Conservation (phyloP, 345 rosid genomes). For the Populus nigra region DNA sequence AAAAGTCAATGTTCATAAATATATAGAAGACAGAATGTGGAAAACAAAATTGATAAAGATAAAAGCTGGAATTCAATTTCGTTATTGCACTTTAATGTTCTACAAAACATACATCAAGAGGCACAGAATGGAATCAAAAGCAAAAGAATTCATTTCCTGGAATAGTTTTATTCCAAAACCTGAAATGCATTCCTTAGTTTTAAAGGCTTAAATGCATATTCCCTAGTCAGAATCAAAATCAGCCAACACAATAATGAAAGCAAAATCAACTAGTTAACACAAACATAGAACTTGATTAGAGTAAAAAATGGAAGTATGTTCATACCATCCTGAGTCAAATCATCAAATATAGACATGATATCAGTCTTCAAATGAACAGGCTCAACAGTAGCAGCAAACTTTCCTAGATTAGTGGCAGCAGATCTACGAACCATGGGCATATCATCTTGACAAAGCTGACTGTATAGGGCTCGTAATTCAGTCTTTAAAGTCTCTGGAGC, state of each 20-base stretch:
- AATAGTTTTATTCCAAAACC: no score
- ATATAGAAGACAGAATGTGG: no score
- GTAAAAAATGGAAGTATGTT: background rate
- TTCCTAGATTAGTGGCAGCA: conserved; percentile 88
- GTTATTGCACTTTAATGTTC: no score
- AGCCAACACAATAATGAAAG: background rate
- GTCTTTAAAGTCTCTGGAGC: conserved; percentile 70
- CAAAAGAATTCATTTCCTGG: no score
- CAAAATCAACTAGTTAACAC: background rate
- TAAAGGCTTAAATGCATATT: background rate
- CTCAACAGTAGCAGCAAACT: conserved; percentile 92
- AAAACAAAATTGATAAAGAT: no score
- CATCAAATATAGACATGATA: conserved; percentile 83
- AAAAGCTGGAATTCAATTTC: no score
- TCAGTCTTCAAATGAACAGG: conserved; percentile 75
- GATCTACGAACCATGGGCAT: conserved; percentile 99
- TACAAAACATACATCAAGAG: no score
- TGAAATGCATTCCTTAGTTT: no score
- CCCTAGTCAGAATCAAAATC: background rate
- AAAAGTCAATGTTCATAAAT: no score
- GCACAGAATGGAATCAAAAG: no score
- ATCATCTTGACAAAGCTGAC: conserved; percentile 92
- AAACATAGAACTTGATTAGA: background rate
- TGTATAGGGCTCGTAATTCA: conserved; percentile 64
- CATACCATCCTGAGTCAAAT: conserved; percentile 95